Base-by-base conservation (phyloP, 2,329 filamentous ascomycete genomes). In the Botrytis elliptica region DNA sequence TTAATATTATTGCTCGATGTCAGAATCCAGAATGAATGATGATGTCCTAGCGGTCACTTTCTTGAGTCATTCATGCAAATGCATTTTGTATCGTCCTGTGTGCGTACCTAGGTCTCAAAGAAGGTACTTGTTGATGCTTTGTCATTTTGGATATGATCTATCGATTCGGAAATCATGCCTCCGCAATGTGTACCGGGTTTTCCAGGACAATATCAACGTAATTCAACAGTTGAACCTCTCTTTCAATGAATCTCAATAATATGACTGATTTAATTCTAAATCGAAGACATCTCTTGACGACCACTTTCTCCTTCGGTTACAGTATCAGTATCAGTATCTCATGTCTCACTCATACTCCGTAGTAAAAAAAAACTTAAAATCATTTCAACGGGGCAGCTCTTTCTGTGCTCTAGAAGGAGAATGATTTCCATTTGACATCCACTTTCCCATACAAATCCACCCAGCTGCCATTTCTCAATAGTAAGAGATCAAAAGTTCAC, bases 241-340 rank as follows among this genome's bases (percentile, higher is more conserved):
- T 66, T 33, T 46, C n/a, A 38, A 66, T 66, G 42, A 25, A 29
- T 25, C 36, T 64, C 40, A 64, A 65, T 49, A 36, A 10, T 5
- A 63, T 68, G 22, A 36, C 46, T 57, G 33, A 70, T 62, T 36
- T 60, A 57, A 62, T 33, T 46, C 38, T n/a, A 46, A 63, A 70
- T 62, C 40, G 10, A 63, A 65, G 57, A 71, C 59, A 65, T 52
- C 8, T 38, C 33, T 52, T 22, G 16, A 33, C 25, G 29, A 64
- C 40, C 33, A 52, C 42, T 38, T 42, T 29, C 42, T 29, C 9
- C 49, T 70, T 49, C 42, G 57, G 69, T 49, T 29, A 57, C 52
- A 57, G n/a, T 64, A 64, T 71, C 69, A 57, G n/a, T 64, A 64
- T 71, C 69, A 57, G n/a, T 64, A 64, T 71, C 69, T 64, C 22